Evolutionary conservation across 2,329 filamentous ascomycete species (phyloP).

Genomic region (Acrocalymma vagum): DNA sequence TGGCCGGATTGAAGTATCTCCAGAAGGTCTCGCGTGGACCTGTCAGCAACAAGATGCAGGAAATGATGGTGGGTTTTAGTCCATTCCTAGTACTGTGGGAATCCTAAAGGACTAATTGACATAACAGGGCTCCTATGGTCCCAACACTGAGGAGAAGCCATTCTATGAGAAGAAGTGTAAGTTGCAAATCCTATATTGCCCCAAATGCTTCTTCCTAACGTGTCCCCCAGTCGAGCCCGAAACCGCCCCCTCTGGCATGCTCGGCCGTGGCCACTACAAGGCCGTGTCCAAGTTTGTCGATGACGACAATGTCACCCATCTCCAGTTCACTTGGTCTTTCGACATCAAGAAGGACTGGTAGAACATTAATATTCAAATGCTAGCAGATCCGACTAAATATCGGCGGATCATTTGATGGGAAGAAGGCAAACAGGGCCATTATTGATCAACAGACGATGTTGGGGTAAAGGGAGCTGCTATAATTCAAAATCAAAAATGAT

Average conservation of each 20-base stretch:
- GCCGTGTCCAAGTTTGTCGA: constrained; percentile 91
- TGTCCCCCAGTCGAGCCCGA: constrained; percentile 77
- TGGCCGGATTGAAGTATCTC: constrained; percentile 94
- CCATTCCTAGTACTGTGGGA: neutral
- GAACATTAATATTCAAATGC: no score
- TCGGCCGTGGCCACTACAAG: constrained; percentile 89
- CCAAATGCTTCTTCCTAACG: constrained; percentile 15
- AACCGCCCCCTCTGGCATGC: constrained; percentile 90
- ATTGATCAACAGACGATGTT: constrained; percentile 12
- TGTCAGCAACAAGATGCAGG: constrained; percentile 89
- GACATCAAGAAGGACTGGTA: constrained; percentile 98
- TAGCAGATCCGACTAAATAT: no score
- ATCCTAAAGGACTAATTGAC: constrained; percentile 14
- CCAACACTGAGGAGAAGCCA: constrained; percentile 87
- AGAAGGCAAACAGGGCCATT: no score
- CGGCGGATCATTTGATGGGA: no score
- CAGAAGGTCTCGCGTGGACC: constrained; percentile 93
- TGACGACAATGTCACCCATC: constrained; percentile 89
- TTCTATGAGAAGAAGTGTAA: constrained; percentile 91
- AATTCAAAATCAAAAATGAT: constrained; percentile 30
- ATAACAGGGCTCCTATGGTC: constrained; percentile 84
- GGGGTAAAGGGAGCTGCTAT: constrained; percentile 3
- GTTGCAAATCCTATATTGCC: constrained; percentile 37
- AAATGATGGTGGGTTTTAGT: constrained; percentile 83
- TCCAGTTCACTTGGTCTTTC: constrained; percentile 95